Conservation (phyloP, 257 asterid genomes). For the Leptodermis oblonga region DNA sequence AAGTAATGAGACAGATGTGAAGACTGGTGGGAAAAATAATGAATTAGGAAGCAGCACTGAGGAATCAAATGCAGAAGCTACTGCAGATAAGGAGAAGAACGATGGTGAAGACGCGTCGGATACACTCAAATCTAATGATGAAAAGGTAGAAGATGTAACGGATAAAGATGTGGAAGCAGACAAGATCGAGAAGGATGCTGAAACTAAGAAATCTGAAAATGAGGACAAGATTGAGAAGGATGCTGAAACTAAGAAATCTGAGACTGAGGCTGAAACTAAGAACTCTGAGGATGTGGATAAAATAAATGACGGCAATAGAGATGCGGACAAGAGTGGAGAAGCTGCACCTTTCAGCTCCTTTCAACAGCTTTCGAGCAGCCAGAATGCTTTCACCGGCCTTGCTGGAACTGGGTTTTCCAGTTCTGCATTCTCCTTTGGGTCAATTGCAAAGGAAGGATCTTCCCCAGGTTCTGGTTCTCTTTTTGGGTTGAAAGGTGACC, state of each 20-base stretch:
- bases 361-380: conserved; percentile 68
- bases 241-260: conserved; percentile 2
- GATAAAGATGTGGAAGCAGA: conserved; percentile 34
- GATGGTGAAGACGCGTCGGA: conserved; percentile 18
- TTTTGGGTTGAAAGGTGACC: conserved; percentile 35
- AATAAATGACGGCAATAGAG: conserved; percentile 29
- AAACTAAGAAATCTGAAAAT: conserved; percentile 24
- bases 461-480: conserved; percentile 29
- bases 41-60: conserved; percentile 35
- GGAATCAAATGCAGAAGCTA: conserved; percentile 27
- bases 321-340: conserved; percentile 42
- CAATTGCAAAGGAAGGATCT: conserved; percentile 45
- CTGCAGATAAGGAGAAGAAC: conserved; percentile 23
- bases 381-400: conserved; percentile 86
- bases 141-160: conserved; percentile 19
- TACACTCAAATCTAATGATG: conserved; percentile 13
- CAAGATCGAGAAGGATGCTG: conserved; percentile 29
- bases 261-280: conserved; percentile 29
- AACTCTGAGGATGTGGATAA: conserved; percentile 31
- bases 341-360: conserved; percentile 67
- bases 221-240: conserved; percentile 26
- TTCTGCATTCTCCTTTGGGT: conserved; percentile 73
- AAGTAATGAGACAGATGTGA: conserved; percentile 20
- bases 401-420: conserved; percentile 82
- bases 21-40: not conserved